Percentiles rank a stretch among this genome's conserved stretches.
These are phyloP conservation scores for Xerocomellus amylosporus DNA, from an alignment of 768 basidiomycete genomes.

Conservation along the genomic window DNA sequence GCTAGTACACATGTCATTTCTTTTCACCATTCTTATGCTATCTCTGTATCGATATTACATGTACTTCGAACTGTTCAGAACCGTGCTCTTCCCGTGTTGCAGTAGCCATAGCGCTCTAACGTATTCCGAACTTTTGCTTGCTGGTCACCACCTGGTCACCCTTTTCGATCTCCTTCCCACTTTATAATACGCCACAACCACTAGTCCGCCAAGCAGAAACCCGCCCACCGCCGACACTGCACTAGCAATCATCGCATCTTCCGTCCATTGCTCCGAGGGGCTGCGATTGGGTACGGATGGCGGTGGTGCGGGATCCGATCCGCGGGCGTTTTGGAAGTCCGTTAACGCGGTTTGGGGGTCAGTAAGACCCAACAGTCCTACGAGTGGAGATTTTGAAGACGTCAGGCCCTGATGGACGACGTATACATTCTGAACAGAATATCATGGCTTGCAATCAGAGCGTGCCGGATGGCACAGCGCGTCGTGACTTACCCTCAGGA, in stretches of 20 bases:
- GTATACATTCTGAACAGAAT: slow-evolving; percentile 48
- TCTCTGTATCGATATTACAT: not conserved
- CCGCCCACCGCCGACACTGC: slow-evolving; percentile 34
- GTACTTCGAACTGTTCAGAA: not conserved
- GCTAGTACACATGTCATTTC: not conserved
- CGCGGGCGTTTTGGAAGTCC: slow-evolving; percentile 42
- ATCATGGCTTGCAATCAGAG: slow-evolving; percentile 3
- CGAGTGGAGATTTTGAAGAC: slow-evolving; percentile 36
- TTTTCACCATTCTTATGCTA: not conserved
- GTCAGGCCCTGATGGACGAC: slow-evolving; percentile 46
- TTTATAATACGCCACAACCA: slow-evolving; percentile 23
- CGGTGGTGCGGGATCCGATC: slow-evolving; percentile 37
- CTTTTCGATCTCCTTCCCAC: slow-evolving; percentile 5
- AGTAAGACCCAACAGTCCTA: slow-evolving; percentile 48
- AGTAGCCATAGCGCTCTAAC: not conserved
- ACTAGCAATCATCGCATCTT: slow-evolving; percentile 16
- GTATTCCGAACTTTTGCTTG: not conserved
- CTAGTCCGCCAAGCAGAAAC: slow-evolving; percentile 35
- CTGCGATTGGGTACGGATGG: slow-evolving; percentile 11
- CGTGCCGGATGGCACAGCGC: not conserved
- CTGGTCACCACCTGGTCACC: slow-evolving; percentile 5
- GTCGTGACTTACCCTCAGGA: slow-evolving; percentile 44
- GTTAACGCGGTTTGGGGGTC: slow-evolving; percentile 35
- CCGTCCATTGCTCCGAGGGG: slow-evolving; percentile 12
- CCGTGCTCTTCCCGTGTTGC: not conserved